These are phyloP conservation scores for Podaxis mareebaensis DNA, from an alignment of 768 basidiomycete genomes.

Conservation along the genomic window DNA sequence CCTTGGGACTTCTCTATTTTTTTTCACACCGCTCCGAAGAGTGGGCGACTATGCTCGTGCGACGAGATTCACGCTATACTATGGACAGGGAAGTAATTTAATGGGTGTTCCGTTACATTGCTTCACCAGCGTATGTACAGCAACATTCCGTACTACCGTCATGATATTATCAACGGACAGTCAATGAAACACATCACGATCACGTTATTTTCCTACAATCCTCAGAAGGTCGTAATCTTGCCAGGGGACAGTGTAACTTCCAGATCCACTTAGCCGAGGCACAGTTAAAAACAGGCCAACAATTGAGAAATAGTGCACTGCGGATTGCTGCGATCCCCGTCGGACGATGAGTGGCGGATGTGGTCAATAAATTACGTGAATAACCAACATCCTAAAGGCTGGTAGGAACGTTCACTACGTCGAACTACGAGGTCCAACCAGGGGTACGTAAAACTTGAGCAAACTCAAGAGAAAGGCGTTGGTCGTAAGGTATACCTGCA, in stretches of 20 bases:
- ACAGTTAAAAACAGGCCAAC: not conserved
- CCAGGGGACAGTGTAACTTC: not conserved
- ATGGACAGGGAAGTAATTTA: too few species aligned
- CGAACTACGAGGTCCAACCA: not conserved
- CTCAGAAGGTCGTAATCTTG: not conserved
- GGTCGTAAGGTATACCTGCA: not conserved
- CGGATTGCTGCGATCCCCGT: not conserved
- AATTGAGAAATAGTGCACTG: not conserved
- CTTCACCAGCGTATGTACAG: too few species aligned
- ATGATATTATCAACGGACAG: not conserved
- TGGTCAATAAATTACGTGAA: not conserved
- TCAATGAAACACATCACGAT: not conserved
- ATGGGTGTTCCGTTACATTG: too few species aligned
- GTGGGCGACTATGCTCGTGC: too few species aligned
- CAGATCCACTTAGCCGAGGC: not conserved
- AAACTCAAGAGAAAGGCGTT: not conserved
- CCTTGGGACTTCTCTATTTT: slow-evolving; percentile 17
- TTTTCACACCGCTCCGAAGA: not conserved
- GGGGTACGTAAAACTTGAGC: not conserved
- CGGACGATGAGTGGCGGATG: not conserved
- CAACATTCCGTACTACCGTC: too few species aligned
- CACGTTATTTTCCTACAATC: not conserved
- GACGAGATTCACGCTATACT: too few species aligned
- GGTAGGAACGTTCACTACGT: not conserved
- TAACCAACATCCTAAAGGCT: not conserved